phyloP scores from a whole-genome alignment of 1,284 basidiomycete genomes.

The Marasmius sp. region DNA sequence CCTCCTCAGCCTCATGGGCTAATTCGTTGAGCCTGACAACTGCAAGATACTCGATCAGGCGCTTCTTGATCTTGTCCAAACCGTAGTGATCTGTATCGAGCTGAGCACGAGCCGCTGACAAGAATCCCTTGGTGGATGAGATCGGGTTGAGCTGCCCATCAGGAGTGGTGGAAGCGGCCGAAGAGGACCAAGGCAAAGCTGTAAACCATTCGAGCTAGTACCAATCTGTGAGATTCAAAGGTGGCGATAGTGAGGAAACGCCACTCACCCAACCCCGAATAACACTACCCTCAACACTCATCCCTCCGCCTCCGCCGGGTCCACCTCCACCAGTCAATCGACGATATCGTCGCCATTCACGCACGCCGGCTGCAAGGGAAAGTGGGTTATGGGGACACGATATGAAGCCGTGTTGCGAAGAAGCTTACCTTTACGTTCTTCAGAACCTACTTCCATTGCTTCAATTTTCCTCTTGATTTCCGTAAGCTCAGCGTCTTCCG shows the following conservation, averaged over 20 bases:
- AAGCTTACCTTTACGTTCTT: slow-evolving; percentile 59
- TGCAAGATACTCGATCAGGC: slow-evolving; percentile 87
- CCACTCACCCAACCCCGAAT: slow-evolving; percentile 70
- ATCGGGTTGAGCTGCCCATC: slow-evolving; percentile 31
- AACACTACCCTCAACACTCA: slow-evolving; percentile 76
- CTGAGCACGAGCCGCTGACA: slow-evolving; percentile 66
- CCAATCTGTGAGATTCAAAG: slow-evolving; percentile 23
- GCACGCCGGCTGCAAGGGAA: slow-evolving; percentile 60
- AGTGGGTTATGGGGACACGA: background rate
- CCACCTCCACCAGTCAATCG: slow-evolving; percentile 50
- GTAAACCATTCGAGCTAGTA: slow-evolving; percentile 83
- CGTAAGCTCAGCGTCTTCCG: slow-evolving; percentile 75
- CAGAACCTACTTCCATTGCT: slow-evolving; percentile 71
- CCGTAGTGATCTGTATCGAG: slow-evolving; percentile 89
- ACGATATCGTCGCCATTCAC: slow-evolving; percentile 78
- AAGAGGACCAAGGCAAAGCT: slow-evolving; percentile 67
- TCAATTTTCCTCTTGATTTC: slow-evolving; percentile 82
- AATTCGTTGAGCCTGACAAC: slow-evolving; percentile 80
- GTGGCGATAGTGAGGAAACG: background rate
- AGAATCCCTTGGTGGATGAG: slow-evolving; percentile 43
- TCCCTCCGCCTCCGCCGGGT: slow-evolving; percentile 6
- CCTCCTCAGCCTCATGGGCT: slow-evolving; percentile 40
- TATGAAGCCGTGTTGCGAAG: background rate
- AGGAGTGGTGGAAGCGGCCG: slow-evolving; percentile 27
- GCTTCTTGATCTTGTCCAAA: slow-evolving; percentile 87